phyloP scores from a whole-genome alignment of 108 stramenopile species.

The Cyclotella baltica region DNA sequence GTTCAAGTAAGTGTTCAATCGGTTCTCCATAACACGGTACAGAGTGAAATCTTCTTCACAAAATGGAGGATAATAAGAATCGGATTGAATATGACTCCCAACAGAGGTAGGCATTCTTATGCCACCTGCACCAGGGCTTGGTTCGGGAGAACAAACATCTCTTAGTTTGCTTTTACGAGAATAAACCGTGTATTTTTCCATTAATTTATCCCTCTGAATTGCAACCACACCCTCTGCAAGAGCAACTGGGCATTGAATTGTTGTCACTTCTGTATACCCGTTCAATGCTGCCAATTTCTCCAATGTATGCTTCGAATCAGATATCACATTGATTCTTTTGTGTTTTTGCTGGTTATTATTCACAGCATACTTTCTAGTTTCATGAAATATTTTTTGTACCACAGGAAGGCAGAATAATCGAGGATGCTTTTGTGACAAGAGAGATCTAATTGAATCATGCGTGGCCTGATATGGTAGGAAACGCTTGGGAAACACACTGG shows the following conservation, averaged over 20 bases:
- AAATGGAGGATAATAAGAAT: constrained; percentile 28
- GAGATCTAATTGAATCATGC: background rate
- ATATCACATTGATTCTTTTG: background rate
- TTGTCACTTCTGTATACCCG: background rate
- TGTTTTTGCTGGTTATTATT: background rate
- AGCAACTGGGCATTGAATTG: background rate
- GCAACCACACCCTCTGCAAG: constrained; percentile 32
- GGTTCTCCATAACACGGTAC: constrained; percentile 57
- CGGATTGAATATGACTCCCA: background rate
- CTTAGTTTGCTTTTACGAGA: background rate
- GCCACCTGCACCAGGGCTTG: background rate
- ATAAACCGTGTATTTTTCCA: constrained; percentile 6
- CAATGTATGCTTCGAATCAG: background rate
- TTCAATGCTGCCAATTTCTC: constrained; percentile 3
- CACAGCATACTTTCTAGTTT: background rate
- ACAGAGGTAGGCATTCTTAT: background rate
- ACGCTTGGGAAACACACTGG: background rate
- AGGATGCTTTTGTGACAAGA: constrained; percentile 3
- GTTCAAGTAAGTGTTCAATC: constrained; percentile 42
- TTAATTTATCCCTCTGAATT: background rate
- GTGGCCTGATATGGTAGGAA: constrained; percentile 6
- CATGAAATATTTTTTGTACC: background rate
- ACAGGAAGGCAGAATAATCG: constrained; percentile 2
- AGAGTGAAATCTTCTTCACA: constrained; percentile 57
- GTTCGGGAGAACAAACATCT: background rate